Percentiles rank a stretch among this genome's conserved stretches.
phyloP scores from a whole-genome alignment of 1,284 basidiomycete species.

The Fomitopsis palustris region DNA sequence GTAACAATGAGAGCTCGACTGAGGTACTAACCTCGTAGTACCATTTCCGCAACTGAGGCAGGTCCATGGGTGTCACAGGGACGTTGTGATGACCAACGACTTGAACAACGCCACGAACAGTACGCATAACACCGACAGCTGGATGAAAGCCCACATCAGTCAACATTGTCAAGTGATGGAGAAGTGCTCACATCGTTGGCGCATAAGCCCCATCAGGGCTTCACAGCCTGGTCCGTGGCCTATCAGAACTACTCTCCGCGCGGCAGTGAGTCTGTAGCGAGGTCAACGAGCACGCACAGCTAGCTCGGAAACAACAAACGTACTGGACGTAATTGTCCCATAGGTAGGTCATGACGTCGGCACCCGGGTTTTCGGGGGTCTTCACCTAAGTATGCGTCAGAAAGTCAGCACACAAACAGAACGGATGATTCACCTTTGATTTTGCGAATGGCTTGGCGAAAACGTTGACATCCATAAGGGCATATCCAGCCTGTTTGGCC shows the following conservation, averaged over 20 bases:
- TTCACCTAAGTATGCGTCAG: conserved; percentile 23
- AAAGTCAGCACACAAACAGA: background rate
- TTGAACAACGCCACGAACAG: conserved; percentile 71
- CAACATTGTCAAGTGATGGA: background rate
- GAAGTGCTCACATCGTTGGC: conserved; percentile 53
- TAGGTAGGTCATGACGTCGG: conserved; percentile 72
- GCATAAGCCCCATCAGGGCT: conserved; percentile 72
- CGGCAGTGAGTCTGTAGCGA: conserved; percentile 58
- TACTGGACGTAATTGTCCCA: conserved; percentile 97
- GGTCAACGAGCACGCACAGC: background rate
- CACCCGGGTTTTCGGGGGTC: conserved; percentile 42
- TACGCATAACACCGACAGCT: conserved; percentile 53
- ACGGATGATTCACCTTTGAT: conserved; percentile 28
- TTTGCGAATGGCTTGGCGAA: conserved; percentile 60
- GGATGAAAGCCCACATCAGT: conserved; percentile 4
- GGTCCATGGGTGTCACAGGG: conserved; percentile 50
- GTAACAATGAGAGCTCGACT: background rate
- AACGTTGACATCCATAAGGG: conserved; percentile 86
- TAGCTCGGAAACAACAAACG: background rate
- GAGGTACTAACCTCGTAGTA: conserved; percentile 50
- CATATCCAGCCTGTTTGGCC: conserved; percentile 63
- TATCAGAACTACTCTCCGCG: conserved; percentile 74
- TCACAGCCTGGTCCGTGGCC: conserved; percentile 85
- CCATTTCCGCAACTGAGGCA: conserved; percentile 54
- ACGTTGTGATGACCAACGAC: conserved; percentile 67